Conservation (phyloP, 2,329 filamentous ascomycete genomes). For the Colletotrichum lentis region DNA sequence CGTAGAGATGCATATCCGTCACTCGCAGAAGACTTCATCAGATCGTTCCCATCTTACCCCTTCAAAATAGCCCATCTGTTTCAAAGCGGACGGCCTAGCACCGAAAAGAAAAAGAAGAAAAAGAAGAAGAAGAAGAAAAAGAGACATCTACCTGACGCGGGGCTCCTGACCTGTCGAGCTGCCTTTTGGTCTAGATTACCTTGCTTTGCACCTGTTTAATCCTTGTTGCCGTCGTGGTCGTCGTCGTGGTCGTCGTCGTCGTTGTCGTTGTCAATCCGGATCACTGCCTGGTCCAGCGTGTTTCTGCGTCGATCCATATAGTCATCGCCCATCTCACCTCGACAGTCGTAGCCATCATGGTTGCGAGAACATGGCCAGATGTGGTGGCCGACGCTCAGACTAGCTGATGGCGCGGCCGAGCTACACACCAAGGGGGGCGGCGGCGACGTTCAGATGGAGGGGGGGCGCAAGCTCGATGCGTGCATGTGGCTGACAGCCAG, state of each 20-base stretch:
- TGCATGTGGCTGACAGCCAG: constrained; percentile 24
- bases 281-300: not conserved
- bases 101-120: accelerated
- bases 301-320: not conserved
- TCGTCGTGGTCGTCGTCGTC: too few species aligned
- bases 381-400: not conserved
- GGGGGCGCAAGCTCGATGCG: constrained; percentile 8
- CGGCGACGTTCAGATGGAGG: not conserved
- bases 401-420: constrained; percentile 4
- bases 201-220: not conserved
- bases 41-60: constrained; percentile 21
- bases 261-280: not conserved
- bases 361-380: not conserved
- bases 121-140: too few species aligned
- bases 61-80: constrained; percentile 33
- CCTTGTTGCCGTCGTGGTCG: too few species aligned
- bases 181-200: not conserved
- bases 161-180: constrained; percentile 2
- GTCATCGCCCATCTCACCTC: not conserved
- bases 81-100: constrained; percentile 24
- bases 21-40: constrained; percentile 16
- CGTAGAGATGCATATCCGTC: not conserved
- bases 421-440: constrained; percentile 3
- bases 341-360: not conserved
- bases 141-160: not conserved